Conservation (phyloP, 441 rosid species). For the Populus hybrid region DNA sequence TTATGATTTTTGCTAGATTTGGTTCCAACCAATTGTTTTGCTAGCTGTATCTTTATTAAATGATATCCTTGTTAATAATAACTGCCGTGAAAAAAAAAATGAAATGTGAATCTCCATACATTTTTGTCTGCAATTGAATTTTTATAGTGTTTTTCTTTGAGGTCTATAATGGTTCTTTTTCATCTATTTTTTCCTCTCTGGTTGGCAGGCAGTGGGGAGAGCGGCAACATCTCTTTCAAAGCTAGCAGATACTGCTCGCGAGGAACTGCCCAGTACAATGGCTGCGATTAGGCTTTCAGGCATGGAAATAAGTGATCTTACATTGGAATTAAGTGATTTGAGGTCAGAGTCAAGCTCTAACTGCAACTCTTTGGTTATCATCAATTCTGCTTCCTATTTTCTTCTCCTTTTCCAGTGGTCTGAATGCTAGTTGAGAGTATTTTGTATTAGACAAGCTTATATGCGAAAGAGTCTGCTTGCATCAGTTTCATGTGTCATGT, state of each 20-base stretch:
- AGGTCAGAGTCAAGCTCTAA: slow-evolving; percentile 43
- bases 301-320: slow-evolving; percentile 98
- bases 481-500: not conserved
- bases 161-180: no score
- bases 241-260: slow-evolving; percentile 80
- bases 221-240: no score
- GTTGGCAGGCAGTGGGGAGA: no score
- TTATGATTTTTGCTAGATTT: no score
- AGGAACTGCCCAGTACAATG: slow-evolving; percentile 92
- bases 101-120: no score
- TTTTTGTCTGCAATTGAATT: no score
- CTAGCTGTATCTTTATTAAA: no score
- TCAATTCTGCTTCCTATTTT: not conserved
- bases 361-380: not conserved
- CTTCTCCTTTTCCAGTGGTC: not conserved
- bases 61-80: no score
- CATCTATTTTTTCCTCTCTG: no score
- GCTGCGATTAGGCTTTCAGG: slow-evolving; percentile 93
- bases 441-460: not conserved
- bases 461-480: not conserved
- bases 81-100: no score
- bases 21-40: no score
- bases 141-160: no score
- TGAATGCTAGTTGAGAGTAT: not conserved
- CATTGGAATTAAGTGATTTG: slow-evolving; percentile 81